Evolutionary conservation across 192 early-diverging fungal genomes (phyloP), one percentile per base, ranked within the genome.

Genomic region (Coemansia sp.): DNA sequence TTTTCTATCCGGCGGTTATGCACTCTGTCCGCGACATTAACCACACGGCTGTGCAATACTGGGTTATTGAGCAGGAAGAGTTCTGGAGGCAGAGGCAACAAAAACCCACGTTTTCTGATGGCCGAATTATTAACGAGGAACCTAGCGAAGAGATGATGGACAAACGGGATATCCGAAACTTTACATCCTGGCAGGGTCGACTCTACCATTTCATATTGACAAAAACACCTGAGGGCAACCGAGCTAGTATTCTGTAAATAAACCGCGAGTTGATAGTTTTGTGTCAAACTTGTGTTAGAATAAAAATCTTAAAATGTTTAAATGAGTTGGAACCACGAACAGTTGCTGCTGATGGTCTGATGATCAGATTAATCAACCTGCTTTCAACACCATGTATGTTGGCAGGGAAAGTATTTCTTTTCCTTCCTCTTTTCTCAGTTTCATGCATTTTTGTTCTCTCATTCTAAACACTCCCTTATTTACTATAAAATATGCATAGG

Each of bases 31-130:
- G 75, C 38, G 75, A 78, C 25, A 46, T 78, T 18, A 69, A 50
- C 4, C 62, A 78, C 33, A 37, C 55, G 39, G 69, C 69, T 14
- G 66, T 78, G 11, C 69, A 71, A 45, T 78, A 78, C 30, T 78
- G 75, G 75, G 66, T 78, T 8, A 39, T 78, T 22, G 75, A 78
- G 37, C 75, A 78, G n/a, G 75, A 78, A 40, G 75, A 78, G 47
- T 78, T 56, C 24, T 78, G 75, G 75, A 41, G 54, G n/a, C 54
- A 68, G 56, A 52, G 44, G 9, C 48, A 66, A 15, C 45, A 15
- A 8, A 66, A 78, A 18, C 22, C 34, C 12, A 57, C 55, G n/a
- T 57, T 39, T 37, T 25, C 52, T 0, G 38, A 19, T 7, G 18
- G 25, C 0, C 59, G 34, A 5, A 19, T 40, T 19, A 27, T 40